A percentile compares a stretch with the other conserved stretches of the same genome.
Conservation (phyloP, 225 moss, liverwort and hornwort species). For the Neckera pumila region DNA sequence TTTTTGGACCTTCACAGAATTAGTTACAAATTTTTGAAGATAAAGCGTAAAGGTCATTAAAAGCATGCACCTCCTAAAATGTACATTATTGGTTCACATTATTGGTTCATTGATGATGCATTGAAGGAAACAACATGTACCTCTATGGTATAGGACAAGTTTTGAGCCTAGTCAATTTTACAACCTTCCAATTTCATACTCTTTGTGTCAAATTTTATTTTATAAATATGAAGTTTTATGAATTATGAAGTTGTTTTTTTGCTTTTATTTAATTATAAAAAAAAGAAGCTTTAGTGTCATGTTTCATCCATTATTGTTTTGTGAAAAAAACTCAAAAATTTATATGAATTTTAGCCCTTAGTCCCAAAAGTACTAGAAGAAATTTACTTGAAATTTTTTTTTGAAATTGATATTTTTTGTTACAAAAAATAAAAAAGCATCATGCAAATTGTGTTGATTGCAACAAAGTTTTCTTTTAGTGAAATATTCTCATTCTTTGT, state of each 20-base stretch:
- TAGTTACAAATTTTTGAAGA: background rate
- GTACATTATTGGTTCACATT: background rate
- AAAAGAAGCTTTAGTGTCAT: background rate
- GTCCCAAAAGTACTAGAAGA: background rate
- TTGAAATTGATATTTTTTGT: no score
- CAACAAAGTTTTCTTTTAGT: no score
- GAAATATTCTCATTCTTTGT: background rate
- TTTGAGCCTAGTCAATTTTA: background rate
- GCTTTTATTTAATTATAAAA: background rate
- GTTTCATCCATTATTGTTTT: background rate
- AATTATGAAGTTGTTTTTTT: background rate
- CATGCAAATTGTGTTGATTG: no score
- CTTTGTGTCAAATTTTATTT: background rate
- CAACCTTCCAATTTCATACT: background rate
- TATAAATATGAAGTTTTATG: no score
- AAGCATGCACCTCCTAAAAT: background rate
- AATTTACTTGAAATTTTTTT: no score
- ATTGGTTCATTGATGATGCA: background rate
- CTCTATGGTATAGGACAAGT: accelerated
- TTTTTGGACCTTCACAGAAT: background rate
- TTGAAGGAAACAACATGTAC: background rate
- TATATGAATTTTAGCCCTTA: background rate
- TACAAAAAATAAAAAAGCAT: no score
- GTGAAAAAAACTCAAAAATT: background rate
- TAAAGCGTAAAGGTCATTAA: background rate